phyloP scores from a whole-genome alignment of 345 rosid species.

The Iberis pinnata region DNA sequence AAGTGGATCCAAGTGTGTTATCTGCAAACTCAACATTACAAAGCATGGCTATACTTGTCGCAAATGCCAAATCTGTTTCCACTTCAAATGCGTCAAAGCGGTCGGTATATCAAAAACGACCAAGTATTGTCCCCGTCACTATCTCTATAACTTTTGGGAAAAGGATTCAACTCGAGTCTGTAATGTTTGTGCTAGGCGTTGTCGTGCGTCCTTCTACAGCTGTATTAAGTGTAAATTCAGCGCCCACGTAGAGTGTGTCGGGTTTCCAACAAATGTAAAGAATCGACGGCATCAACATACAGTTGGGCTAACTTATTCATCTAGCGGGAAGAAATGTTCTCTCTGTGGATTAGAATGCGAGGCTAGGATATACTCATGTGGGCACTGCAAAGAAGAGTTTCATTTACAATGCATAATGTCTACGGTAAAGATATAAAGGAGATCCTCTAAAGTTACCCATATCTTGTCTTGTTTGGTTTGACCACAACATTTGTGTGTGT shows the following conservation, averaged over 20 bases:
- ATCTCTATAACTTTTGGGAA: neutral
- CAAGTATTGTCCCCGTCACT: neutral
- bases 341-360: neutral
- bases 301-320: neutral
- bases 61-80: neutral
- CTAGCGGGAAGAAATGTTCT: neutral
- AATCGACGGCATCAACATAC: neutral
- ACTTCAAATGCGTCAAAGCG: neutral
- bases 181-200: neutral
- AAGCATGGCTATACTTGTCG: neutral
- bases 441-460: neutral
- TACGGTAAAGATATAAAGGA: neutral
- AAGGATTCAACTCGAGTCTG: neutral
- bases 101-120: neutral
- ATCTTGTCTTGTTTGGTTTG: neutral
- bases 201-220: neutral
- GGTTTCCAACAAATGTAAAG: neutral
- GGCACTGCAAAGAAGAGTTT: neutral
- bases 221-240: neutral
- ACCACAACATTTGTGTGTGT: neutral
- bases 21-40: slow-evolving; percentile 1
- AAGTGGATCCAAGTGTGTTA: neutral
- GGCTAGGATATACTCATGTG: neutral
- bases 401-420: slow-evolving; percentile 1
- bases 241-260: neutral